Evolutionary conservation across 495 filamentous ascomycete genomes (phyloP).

Genomic region (Penicillium canariense): DNA sequence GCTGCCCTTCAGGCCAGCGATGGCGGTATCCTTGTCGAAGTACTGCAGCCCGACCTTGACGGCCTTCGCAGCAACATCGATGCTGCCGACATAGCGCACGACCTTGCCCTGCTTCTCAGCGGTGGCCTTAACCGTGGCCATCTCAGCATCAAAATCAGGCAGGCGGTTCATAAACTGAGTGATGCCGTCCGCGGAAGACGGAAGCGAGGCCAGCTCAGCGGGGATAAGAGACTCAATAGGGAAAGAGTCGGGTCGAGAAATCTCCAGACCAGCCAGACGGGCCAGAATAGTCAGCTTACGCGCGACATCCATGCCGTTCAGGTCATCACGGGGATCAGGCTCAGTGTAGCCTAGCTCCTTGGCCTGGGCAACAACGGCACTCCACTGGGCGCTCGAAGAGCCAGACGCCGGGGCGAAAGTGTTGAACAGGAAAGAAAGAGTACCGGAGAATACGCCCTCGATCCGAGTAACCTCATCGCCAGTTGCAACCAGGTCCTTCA

Average conservation of each 20-base stretch:
- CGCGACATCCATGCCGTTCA: constrained; percentile 95
- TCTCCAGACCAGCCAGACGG: constrained; percentile 70
- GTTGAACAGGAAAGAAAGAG: constrained; percentile 96
- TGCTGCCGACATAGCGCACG: constrained; percentile 90
- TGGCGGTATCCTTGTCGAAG: constrained; percentile 78
- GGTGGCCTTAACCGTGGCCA: constrained; percentile 73
- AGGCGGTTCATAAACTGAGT: constrained; percentile 79
- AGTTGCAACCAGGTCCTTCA: constrained; percentile 81
- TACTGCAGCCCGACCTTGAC: constrained; percentile 88
- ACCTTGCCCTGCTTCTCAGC: constrained; percentile 86
- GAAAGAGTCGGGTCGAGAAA: constrained; percentile 77
- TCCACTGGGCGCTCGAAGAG: constrained; percentile 64
- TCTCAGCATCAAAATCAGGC: constrained; percentile 74
- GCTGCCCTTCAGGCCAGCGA: constrained; percentile 91
- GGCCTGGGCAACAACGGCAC: constrained; percentile 81
- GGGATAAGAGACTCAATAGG: constrained; percentile 92
- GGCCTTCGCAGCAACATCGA: constrained; percentile 70
- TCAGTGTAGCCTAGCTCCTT: constrained; percentile 96
- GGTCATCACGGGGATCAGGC: constrained; percentile 91
- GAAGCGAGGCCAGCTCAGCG: constrained; percentile 68
- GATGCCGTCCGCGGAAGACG: constrained; percentile 54
- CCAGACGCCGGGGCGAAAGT: constrained; percentile 78
- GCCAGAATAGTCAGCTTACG: constrained; percentile 95
- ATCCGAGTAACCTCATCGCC: constrained; percentile 83
- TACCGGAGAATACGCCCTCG: constrained; percentile 94